Conservation (phyloP, 1,284 basidiomycete genomes). For the Sanghuangporus sanghuang region DNA sequence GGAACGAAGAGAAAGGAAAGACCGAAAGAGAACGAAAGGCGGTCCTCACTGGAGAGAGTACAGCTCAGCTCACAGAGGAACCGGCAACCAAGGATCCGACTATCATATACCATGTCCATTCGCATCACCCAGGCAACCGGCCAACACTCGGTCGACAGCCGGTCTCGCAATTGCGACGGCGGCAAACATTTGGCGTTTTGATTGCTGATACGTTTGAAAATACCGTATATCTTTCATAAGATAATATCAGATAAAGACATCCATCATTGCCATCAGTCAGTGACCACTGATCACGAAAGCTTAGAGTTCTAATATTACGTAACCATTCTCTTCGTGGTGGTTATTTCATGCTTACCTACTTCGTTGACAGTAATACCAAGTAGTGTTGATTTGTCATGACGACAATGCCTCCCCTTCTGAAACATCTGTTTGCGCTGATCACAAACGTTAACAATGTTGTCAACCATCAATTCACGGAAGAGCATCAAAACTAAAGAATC, state of each 20-base stretch:
- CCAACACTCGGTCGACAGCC: neutral
- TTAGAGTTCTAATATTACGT: no score
- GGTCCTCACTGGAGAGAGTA: neutral
- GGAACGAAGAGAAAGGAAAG: neutral
- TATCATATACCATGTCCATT: neutral
- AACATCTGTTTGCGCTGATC: no score
- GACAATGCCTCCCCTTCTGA: no score
- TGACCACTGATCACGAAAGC: neutral
- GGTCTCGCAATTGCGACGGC: neutral
- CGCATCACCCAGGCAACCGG: conserved; percentile 7
- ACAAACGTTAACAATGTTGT: no score
- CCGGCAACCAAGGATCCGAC: neutral
- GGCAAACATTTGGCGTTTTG: neutral
- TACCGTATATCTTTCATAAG: neutral
- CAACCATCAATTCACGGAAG: no score
- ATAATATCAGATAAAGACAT: no score
- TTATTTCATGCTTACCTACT: no score
- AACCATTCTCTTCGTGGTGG: no score
- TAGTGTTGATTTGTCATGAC: no score
- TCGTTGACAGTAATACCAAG: no score
- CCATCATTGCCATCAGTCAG: no score
- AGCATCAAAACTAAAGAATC: no score
- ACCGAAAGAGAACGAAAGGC: neutral
- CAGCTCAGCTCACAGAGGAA: neutral
- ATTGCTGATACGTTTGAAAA: neutral